Evolutionary conservation across 805 yeast species (phyloP).

Genomic region (Wickerhamiella kazuoi): DNA sequence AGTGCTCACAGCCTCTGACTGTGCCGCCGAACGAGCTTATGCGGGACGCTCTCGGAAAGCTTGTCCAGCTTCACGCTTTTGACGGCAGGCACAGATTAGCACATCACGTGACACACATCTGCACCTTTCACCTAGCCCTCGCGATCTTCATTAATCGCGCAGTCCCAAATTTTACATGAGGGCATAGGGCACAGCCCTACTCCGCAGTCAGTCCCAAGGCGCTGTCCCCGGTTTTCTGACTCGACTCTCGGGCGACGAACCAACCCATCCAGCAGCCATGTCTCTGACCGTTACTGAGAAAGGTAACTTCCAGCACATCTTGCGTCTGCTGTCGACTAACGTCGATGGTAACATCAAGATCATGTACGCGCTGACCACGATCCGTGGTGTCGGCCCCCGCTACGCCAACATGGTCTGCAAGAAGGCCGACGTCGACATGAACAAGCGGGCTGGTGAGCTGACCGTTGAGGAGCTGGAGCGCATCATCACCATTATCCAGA

Average conservation of each 20-base stretch:
- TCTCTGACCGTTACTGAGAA: conserved; percentile 97
- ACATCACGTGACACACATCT: too few relatives aligned
- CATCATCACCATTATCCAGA: conserved; percentile 98
- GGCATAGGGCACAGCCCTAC: background rate
- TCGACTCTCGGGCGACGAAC: background rate
- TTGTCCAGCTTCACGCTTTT: too few relatives aligned
- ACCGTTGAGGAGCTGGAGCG: conserved; percentile 99
- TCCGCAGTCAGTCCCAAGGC: background rate
- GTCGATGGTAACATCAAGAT: conserved; percentile 99
- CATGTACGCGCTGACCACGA: conserved; percentile 99
- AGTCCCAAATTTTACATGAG: too few relatives aligned
- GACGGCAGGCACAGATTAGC: background rate
- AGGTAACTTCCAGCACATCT: conserved; percentile 99
- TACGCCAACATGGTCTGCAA: conserved; percentile 99
- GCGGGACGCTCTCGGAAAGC: too few relatives aligned
- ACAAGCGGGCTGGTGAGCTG: conserved; percentile 99
- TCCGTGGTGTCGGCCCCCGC: conserved; percentile 99
- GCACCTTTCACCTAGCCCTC: too few relatives aligned
- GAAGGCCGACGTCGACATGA: conserved; percentile 98
- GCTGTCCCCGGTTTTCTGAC: background rate
- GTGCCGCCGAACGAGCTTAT: too few relatives aligned
- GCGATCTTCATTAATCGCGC: too few relatives aligned
- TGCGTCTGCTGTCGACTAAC: conserved; percentile 99
- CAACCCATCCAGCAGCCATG: conserved; percentile 27
- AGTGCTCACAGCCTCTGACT: too few relatives aligned